These are phyloP conservation scores for Coemansia sp. DNA, from an alignment of 192 early-diverging fungal species.

Conservation along the genomic window DNA sequence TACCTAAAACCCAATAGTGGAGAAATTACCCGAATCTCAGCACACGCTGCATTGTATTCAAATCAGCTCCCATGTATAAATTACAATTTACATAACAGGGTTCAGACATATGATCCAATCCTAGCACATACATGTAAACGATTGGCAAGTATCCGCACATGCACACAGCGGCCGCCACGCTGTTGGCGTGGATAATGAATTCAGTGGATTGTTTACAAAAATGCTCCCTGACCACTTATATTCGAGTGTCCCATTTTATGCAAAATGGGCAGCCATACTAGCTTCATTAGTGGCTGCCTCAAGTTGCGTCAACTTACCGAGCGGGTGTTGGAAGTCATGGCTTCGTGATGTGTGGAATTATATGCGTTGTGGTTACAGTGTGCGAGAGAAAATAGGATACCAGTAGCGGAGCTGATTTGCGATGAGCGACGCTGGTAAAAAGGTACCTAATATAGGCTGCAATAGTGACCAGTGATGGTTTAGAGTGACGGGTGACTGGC, in stretches of 20 bases:
- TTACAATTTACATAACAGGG: background rate
- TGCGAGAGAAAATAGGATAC: background rate
- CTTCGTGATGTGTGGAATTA: conserved; percentile 3
- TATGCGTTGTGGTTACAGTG: background rate
- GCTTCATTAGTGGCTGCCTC: background rate
- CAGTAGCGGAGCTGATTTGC: background rate
- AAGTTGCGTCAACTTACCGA: conserved; percentile 22
- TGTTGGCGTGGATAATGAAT: background rate
- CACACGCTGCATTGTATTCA: background rate
- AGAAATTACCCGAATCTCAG: background rate
- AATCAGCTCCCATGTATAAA: background rate
- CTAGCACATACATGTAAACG: background rate
- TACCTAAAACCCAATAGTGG: background rate
- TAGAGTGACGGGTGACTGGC: background rate
- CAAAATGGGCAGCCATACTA: background rate
- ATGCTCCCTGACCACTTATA: background rate
- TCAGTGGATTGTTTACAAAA: background rate
- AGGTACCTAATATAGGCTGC: background rate
- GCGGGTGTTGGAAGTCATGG: conserved; percentile 20
- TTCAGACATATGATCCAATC: background rate
- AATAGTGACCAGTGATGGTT: background rate
- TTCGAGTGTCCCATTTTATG: no score
- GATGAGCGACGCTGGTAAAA: background rate
- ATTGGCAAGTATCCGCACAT: background rate
- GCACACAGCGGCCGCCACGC: background rate